Evolutionary conservation across 2,329 filamentous ascomycete species (phyloP).

Genomic region (Colletotrichum cereale): DNA sequence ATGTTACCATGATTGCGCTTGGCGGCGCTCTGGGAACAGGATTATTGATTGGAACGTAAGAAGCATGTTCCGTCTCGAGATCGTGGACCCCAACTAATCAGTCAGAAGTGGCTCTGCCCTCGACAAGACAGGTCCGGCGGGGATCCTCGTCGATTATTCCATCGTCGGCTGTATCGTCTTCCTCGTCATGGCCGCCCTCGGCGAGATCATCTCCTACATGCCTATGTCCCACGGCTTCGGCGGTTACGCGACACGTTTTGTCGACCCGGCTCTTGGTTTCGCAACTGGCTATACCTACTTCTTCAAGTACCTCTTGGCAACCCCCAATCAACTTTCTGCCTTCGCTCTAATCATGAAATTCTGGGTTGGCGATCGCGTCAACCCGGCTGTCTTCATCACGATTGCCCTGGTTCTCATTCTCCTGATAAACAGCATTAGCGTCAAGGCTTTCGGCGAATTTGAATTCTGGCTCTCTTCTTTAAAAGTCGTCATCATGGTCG

Average conservation of each 20-base stretch:
- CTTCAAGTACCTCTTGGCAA: slow-evolving; percentile 42
- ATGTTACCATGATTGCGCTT: slow-evolving; percentile 54
- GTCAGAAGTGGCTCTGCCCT: slow-evolving; percentile 55
- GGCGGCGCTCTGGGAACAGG: slow-evolving; percentile 54
- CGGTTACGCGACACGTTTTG: slow-evolving; percentile 73
- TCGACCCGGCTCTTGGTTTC: slow-evolving; percentile 54
- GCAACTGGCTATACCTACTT: slow-evolving; percentile 35
- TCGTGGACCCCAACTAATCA: not conserved
- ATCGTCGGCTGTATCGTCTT: slow-evolving; percentile 64
- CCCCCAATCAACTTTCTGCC: slow-evolving; percentile 55
- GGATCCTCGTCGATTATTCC: slow-evolving; percentile 54
- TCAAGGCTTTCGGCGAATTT: slow-evolving; percentile 45
- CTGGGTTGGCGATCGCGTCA: slow-evolving; percentile 28
- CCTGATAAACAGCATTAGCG: slow-evolving; percentile 63
- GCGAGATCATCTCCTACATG: slow-evolving; percentile 50
- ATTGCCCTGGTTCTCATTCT: slow-evolving; percentile 38
- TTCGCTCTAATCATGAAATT: slow-evolving; percentile 47
- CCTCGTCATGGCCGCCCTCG: slow-evolving; percentile 63
- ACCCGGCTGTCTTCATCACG: slow-evolving; percentile 36
- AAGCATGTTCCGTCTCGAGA: not conserved
- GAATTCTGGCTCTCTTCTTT: slow-evolving; percentile 61
- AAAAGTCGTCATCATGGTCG: slow-evolving; percentile 59
- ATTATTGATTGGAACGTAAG: slow-evolving; percentile 62
- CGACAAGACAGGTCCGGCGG: slow-evolving; percentile 58
- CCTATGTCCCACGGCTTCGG: slow-evolving; percentile 63